These are phyloP conservation scores for Emmonsiellopsis sp. DNA, from an alignment of 2,329 filamentous ascomycete genomes.

Conservation along the genomic window DNA sequence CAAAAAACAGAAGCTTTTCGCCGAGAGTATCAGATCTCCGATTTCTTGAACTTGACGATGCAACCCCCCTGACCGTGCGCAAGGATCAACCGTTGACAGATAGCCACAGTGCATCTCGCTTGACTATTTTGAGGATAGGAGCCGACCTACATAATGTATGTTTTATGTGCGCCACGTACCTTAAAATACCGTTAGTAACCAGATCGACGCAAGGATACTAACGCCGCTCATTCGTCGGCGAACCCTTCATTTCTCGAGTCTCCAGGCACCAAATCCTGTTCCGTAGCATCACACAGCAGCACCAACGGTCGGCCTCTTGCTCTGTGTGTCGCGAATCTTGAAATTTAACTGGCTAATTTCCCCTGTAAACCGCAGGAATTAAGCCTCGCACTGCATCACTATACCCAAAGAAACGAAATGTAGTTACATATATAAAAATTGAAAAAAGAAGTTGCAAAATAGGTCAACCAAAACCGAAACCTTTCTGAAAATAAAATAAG, in stretches of 20 bases:
- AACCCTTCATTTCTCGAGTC: not conserved
- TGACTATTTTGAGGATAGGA: not conserved
- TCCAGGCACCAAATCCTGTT: too few species aligned
- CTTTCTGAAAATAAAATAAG: not conserved
- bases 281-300: not conserved
- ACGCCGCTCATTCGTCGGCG: not conserved
- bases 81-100: not conserved
- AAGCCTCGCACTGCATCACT: too few species aligned
- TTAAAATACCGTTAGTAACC: not conserved
- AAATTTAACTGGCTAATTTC: not conserved
- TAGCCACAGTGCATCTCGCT: not conserved
- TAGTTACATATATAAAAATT: too few species aligned
- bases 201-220: not conserved
- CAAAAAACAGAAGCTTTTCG: not conserved
- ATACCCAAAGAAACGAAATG: too few species aligned
- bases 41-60: not conserved
- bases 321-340: not conserved
- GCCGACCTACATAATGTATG: not conserved
- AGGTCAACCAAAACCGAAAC: too few species aligned
- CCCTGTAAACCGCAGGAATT: not conserved
- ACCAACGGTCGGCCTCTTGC: slow-evolving; percentile 1
- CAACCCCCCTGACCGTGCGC: not conserved
- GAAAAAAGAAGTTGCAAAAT: too few species aligned
- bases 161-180: not conserved
- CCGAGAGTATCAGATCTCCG: not conserved